Base-by-base conservation (phyloP, 352 stramenopile species). In the Phytopythium helicoides region DNA sequence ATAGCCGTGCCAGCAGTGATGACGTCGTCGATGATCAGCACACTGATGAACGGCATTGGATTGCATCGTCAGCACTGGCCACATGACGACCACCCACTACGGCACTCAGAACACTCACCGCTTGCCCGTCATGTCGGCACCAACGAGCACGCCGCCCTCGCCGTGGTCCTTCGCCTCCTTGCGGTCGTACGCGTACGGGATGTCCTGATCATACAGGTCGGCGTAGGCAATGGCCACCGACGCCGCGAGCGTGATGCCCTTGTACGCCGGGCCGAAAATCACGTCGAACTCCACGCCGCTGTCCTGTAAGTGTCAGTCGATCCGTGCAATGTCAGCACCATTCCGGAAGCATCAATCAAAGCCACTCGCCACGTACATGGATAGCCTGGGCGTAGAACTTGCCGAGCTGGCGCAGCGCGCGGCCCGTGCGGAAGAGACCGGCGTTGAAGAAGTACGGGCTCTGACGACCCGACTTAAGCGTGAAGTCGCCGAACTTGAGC, bases 361-460 rank as follows among this genome's bases (percentile, higher is more conserved):
- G 61, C 41, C 28, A 15, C 46, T 7, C 7, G 7, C n/a, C 41
- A 56, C 71, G 69, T 47, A 87, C 76, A 65, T 97, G 86, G 54
- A 99, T 98, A 11, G 95, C 82, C 36, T 94, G 76, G 1, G 95
- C 95, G 72, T 99, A 99, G 59, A 96, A 97, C 58, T 76, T 92
- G 52, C 93, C 94, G 15, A 99, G 73, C 51, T 97, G 88, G 37
- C 86, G 78, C 15, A 99, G 70, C 16, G 96, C 90, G 34, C 80
- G 80, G 10, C 97, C 97, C 9, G 89, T 97, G 58, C 89, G 96
- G 76, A 99, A 99, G 37, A 99, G 78, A 15, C 97, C 81, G 16
- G 97, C 97, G 82, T 99, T 99, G 74, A 99, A 99, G 68, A 99
- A 99, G 79, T 99, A 99, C 21, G 97, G 97, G 26, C 92, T 98